phyloP scores from a whole-genome alignment of 495 filamentous ascomycete genomes.

The Xylaria telfairii region DNA sequence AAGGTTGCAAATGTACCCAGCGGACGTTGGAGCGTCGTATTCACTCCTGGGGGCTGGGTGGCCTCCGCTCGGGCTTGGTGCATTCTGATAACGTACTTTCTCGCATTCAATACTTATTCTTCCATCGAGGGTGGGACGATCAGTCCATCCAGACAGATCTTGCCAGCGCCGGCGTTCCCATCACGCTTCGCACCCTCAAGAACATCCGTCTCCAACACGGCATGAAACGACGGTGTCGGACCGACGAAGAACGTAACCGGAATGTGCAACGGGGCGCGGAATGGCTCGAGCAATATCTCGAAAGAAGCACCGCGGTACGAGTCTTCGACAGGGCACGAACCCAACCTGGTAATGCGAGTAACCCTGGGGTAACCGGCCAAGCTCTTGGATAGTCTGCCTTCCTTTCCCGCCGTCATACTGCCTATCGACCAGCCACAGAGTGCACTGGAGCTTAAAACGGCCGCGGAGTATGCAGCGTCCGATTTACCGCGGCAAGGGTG shows the following conservation, averaged over 20 bases:
- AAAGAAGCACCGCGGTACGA: background rate
- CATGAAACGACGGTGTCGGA: background rate
- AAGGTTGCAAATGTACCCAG: background rate
- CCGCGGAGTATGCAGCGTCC: slow-evolving; percentile 13
- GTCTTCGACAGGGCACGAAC: background rate
- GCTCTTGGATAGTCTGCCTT: background rate
- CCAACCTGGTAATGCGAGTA: background rate
- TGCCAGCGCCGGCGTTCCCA: background rate
- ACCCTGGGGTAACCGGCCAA: background rate
- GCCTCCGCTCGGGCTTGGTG: background rate
- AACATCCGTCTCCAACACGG: background rate
- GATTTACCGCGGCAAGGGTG: background rate
- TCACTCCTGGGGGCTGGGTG: background rate
- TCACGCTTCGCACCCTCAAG: background rate
- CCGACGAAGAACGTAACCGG: background rate
- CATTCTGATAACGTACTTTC: background rate
- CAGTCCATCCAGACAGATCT: background rate
- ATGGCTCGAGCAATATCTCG: background rate
- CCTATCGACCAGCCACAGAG: background rate
- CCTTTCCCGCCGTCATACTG: background rate
- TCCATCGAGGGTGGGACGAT: background rate
- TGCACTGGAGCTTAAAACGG: slow-evolving; percentile 2
- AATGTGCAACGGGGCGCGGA: background rate
- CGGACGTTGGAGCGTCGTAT: background rate
- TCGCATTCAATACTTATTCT: background rate